Percentiles rank a stretch among this genome's conserved stretches.
These are phyloP conservation scores for Pyricularia pennisetigena DNA, from an alignment of 2,329 filamentous ascomycete species.

Conservation along the genomic window DNA sequence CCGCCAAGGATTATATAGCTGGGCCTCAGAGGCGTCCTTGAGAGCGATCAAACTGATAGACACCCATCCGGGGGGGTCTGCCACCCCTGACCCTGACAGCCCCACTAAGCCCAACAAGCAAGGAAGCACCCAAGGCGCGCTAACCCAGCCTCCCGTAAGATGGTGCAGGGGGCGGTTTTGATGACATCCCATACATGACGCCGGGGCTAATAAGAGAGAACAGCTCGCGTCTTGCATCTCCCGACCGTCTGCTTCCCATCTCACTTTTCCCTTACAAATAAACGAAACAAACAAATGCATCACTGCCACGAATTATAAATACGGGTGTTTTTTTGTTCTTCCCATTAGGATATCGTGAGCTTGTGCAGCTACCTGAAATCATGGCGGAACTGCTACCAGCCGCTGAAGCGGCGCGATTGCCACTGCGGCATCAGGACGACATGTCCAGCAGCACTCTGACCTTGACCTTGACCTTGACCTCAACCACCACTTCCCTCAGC, in stretches of 20 bases:
- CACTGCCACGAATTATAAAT: not conserved
- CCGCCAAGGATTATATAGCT: not conserved
- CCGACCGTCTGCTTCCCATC: not conserved
- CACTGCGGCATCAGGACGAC: not conserved
- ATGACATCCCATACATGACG: not conserved
- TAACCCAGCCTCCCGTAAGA: not conserved
- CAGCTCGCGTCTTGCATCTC: not conserved
- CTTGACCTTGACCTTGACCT: constrained; percentile 8
- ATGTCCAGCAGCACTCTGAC: constrained; percentile 6
- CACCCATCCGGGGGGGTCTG: not conserved
- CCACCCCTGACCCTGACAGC: not conserved
- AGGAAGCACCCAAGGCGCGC: not conserved
- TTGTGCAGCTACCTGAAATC: not conserved
- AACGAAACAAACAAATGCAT: not conserved
- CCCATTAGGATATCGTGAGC: not conserved
- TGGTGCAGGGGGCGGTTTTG: not conserved
- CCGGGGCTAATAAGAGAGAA: not conserved
- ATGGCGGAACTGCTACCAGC: not conserved
- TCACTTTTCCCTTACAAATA: not conserved
- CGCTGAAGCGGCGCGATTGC: not conserved
- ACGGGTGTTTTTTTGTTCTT: not conserved
- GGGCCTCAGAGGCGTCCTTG: not conserved
- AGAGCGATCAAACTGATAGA: not conserved
- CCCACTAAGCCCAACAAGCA: not conserved
- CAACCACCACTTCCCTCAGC: constrained; percentile 9